Evolutionary conservation across 2,329 filamentous ascomycete genomes (phyloP).

Genomic region (Sclerotinia trifoliorum): DNA sequence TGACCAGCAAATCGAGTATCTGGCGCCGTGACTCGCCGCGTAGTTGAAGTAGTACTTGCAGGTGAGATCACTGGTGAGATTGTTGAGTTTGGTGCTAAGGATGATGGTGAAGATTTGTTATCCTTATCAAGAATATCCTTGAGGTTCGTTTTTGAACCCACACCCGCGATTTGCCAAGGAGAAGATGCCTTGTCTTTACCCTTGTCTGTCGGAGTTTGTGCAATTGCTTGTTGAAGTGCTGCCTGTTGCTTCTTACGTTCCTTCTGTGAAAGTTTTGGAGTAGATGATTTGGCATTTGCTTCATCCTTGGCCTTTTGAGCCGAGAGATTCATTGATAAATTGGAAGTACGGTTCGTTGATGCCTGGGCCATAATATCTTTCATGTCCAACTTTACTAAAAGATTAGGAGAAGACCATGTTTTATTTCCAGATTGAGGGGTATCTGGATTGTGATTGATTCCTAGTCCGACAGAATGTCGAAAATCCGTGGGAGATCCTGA

Average conservation of each 20-base stretch:
- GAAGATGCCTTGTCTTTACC: constrained; percentile 44
- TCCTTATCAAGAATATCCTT: constrained; percentile 48
- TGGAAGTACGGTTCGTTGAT: constrained; percentile 49
- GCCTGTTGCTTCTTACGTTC: constrained; percentile 80
- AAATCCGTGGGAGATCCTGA: constrained; percentile 10
- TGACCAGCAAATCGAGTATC: constrained; percentile 64
- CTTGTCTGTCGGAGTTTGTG: constrained; percentile 45
- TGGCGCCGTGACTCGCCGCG: constrained; percentile 54
- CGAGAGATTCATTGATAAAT: constrained; percentile 54
- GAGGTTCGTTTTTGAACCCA: constrained; percentile 50
- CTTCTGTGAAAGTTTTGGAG: constrained; percentile 78
- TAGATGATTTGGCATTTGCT: constrained; percentile 41
- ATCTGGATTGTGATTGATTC: constrained; percentile 9
- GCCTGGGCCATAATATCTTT: constrained; percentile 81
- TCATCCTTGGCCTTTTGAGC: constrained; percentile 46
- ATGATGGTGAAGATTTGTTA: constrained; percentile 35
- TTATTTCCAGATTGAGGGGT: constrained; percentile 27
- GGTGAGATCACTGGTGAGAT: constrained; percentile 34
- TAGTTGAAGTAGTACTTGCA: constrained; percentile 39
- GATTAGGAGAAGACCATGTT: constrained; percentile 38
- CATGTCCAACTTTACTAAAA: constrained; percentile 49
- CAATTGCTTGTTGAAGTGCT: constrained; percentile 43
- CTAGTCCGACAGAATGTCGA: constrained; percentile 11
- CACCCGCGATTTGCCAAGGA: constrained; percentile 65
- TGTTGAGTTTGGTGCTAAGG: constrained; percentile 34